Evolutionary conservation across 805 yeast genomes (phyloP).

Genomic region (Metahyphopichia silvanorum): DNA sequence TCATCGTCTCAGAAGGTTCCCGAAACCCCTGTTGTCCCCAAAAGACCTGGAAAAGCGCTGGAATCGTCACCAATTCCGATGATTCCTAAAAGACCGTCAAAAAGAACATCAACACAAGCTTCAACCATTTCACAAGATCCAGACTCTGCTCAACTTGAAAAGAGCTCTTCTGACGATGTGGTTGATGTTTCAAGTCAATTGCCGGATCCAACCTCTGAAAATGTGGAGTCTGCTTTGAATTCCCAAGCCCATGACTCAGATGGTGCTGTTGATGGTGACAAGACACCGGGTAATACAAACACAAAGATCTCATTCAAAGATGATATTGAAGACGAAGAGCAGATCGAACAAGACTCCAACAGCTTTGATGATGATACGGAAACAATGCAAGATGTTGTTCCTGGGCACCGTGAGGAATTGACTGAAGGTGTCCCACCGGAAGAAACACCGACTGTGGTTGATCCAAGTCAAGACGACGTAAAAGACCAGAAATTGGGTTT

Average conservation of each 20-base stretch:
- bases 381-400: slow-evolving; percentile 22
- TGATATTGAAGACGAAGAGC: slow-evolving; percentile 14
- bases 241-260: background rate
- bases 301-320: slow-evolving; percentile 27
- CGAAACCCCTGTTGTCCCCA: slow-evolving; percentile 9
- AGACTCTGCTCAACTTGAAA: too few species aligned
- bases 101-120: too few species aligned
- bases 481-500: too few species aligned
- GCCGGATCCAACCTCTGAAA: too few species aligned
- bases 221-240: background rate
- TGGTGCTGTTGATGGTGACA: slow-evolving; percentile 24
- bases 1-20: slow-evolving; percentile 5
- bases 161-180: background rate
- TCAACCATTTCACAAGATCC: too few species aligned
- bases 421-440: background rate
- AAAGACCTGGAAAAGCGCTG: slow-evolving; percentile 6
- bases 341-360: slow-evolving; percentile 12
- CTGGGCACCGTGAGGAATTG: background rate
- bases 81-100: slow-evolving; percentile 6
- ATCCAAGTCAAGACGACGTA: too few species aligned
- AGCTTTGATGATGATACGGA: slow-evolving; percentile 30
- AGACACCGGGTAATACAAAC: slow-evolving; percentile 29
- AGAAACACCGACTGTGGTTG: too few species aligned
- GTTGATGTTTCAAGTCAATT: background rate
- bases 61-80: slow-evolving; percentile 1